Conservation (phyloP, 140 eudicot species). For the Senecio squalidus region DNA sequence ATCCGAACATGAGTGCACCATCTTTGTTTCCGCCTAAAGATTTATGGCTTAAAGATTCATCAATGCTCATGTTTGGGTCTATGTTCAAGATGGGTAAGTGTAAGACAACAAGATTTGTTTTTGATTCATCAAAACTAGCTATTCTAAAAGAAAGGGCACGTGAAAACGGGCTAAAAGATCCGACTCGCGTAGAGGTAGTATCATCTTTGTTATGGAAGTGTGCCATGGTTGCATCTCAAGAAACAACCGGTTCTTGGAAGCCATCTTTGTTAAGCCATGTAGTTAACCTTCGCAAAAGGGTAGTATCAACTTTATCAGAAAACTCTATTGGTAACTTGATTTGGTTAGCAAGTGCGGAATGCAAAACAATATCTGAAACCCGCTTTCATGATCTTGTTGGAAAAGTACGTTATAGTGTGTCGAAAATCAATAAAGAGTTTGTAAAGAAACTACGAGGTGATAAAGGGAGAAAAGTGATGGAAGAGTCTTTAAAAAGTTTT, state of each 20-base stretch:
- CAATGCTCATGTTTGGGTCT: constrained; percentile 59
- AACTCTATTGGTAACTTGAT: constrained; percentile 52
- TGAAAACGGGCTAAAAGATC: constrained; percentile 10
- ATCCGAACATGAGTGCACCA: constrained; percentile 38
- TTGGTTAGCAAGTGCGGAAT: constrained; percentile 47
- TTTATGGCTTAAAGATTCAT: constrained; percentile 46
- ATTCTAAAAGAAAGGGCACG: constrained; percentile 27
- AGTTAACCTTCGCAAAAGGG: constrained; percentile 50
- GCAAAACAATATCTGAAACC: background rate
- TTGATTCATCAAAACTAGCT: constrained; percentile 32
- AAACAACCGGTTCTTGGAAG: constrained; percentile 18
- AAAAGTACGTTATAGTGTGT: constrained; percentile 32
- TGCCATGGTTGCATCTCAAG: constrained; percentile 36
- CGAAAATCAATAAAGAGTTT: constrained; percentile 36
- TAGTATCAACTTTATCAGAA: constrained; percentile 30
- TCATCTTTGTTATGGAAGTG: constrained; percentile 59
- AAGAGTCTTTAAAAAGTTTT: constrained; percentile 27
- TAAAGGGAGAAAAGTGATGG: constrained; percentile 34
- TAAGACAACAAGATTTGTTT: constrained; percentile 49
- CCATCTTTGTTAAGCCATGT: constrained; percentile 48
- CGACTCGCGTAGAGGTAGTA: constrained; percentile 60
- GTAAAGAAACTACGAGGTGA: constrained; percentile 43
- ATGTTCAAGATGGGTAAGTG: constrained; percentile 54
- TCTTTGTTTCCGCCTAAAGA: constrained; percentile 50
- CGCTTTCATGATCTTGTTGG: constrained; percentile 24